Base-by-base conservation (phyloP, 2,329 filamentous ascomycete genomes). In the Ceratocystis eucalypticola region DNA sequence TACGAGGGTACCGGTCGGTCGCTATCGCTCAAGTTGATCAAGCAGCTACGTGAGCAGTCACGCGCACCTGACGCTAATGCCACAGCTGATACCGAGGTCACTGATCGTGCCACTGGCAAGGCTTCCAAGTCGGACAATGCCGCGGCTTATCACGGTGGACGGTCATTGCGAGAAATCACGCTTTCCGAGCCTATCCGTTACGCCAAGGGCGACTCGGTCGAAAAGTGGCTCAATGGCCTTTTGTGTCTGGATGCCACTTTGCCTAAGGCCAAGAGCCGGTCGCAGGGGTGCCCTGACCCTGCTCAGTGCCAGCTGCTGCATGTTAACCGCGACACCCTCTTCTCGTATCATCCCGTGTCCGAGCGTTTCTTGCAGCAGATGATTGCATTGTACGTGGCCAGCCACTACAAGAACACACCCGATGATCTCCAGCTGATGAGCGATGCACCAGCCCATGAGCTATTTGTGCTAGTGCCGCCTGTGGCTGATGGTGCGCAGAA, bases 381-480 rank as follows among this genome's bases (percentile, higher is more conserved):
- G 91, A 93, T 99, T 77, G 91, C 92, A 0, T 83, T 99, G 1
- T 99, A 97, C 72, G 95, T 99, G 33, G 91, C 94, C 33, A 96
- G 91, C 65, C 91, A 96, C 76, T 96, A 99, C 80, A 97, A 97
- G 77, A 99, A 99, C 77, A 91, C 92, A 0, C 94, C 94, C 0
- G 96, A 99, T 72, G 94, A 99, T 72, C 82, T 99, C n/a, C 94
- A 97, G 75, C 83, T 99, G 67, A 96, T 99, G 91, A 96, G 91
- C 69, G 94, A 99, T 76, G 94, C 94, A 0, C 94, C 94, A 1
- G 93, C 94, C 0, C 94, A 99, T 76, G 92, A 97, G 74, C 83
- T 99, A 5, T 99, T 94, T 72, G 94, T 97, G 8, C 84, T 99
- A 28, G 91, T 96, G 1, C 88, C 92, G 1, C 93, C 94, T 0